These are phyloP conservation scores for Heliocybe sulcata DNA, from an alignment of 1,284 basidiomycete genomes.

Conservation along the genomic window DNA sequence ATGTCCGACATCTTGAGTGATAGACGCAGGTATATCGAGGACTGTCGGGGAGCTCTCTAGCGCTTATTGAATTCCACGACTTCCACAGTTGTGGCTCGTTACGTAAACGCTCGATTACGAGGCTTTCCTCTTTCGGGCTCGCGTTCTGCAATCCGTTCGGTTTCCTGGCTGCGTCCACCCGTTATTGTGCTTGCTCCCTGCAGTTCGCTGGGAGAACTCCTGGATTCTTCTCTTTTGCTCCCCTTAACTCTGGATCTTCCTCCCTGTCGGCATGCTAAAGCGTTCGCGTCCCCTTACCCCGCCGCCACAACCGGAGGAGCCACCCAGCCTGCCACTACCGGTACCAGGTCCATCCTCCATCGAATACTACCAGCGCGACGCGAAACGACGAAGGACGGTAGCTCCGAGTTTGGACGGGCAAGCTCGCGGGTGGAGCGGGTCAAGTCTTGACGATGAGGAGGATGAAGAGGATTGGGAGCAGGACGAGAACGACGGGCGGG, in stretches of 20 bases:
- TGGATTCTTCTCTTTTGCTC: not conserved
- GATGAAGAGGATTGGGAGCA: slow-evolving; percentile 22
- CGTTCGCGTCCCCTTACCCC: slow-evolving; percentile 52
- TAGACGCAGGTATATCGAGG: no score
- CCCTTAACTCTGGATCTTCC: not conserved
- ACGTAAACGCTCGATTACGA: not conserved
- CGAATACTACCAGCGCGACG: slow-evolving; percentile 18
- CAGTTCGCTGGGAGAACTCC: no score
- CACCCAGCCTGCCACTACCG: slow-evolving; percentile 6
- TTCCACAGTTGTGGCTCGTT: not conserved
- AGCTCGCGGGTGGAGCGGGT: slow-evolving; percentile 10
- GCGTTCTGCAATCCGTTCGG: not conserved
- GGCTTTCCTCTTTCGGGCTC: not conserved
- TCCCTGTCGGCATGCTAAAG: slow-evolving; percentile 48
- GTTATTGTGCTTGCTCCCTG: no score
- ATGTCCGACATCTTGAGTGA: slow-evolving; percentile 42
- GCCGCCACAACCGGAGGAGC: slow-evolving; percentile 19
- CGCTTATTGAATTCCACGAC: not conserved
- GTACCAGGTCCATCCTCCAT: slow-evolving; percentile 10
- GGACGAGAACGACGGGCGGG: slow-evolving; percentile 13
- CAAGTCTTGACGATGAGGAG: slow-evolving; percentile 14
- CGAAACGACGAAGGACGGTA: slow-evolving; percentile 26
- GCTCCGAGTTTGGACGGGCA: slow-evolving; percentile 15
- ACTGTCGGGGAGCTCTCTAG: no score
- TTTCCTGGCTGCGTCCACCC: not conserved